These are phyloP conservation scores for Chlamydomonas asymmetrica DNA, from an alignment of 139 green algal species.

Conservation along the genomic window DNA sequence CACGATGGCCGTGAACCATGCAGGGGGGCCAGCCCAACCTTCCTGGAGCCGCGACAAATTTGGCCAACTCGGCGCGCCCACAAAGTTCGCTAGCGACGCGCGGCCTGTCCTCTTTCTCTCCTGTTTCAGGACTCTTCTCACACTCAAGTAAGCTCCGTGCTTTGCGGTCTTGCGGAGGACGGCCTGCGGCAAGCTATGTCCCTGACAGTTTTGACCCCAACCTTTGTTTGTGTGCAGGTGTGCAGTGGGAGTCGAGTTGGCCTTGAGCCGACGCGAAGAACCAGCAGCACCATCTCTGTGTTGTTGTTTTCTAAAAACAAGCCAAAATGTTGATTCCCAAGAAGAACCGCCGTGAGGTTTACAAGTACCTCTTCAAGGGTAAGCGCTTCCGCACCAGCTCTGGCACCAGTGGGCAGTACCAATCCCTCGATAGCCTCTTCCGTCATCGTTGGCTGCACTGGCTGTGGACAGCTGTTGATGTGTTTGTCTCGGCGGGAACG, in stretches of 20 bases:
- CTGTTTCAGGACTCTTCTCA: slow-evolving; percentile 29
- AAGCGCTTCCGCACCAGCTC: too few relatives aligned
- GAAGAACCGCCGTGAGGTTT: slow-evolving; percentile 97
- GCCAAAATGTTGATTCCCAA: slow-evolving; percentile 97
- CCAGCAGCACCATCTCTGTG: slow-evolving; percentile 48
- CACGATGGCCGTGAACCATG: too few relatives aligned
- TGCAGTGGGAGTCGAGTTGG: slow-evolving; percentile 89
- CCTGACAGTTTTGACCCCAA: neutral
- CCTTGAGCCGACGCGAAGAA: slow-evolving; percentile 83
- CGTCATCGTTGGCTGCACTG: neutral
- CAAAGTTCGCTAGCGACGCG: too few relatives aligned
- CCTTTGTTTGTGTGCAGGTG: slow-evolving; percentile 1
- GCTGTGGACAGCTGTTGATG: neutral
- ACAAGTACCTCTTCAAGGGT: slow-evolving; percentile 99
- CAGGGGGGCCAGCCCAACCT: too few relatives aligned
- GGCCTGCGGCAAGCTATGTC: neutral
- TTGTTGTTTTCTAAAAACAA: slow-evolving; percentile 29
- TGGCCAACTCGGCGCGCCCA: too few relatives aligned
- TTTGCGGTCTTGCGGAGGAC: neutral
- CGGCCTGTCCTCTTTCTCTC: slow-evolving; percentile 32
- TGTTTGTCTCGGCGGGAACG: too few relatives aligned
- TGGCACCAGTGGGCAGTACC: too few relatives aligned
- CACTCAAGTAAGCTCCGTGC: slow-evolving; percentile 11
- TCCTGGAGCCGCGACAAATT: too few relatives aligned
- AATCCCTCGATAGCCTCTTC: too few relatives aligned